Conservation (phyloP, 129 eudicot species). For the Tagetes patula region DNA sequence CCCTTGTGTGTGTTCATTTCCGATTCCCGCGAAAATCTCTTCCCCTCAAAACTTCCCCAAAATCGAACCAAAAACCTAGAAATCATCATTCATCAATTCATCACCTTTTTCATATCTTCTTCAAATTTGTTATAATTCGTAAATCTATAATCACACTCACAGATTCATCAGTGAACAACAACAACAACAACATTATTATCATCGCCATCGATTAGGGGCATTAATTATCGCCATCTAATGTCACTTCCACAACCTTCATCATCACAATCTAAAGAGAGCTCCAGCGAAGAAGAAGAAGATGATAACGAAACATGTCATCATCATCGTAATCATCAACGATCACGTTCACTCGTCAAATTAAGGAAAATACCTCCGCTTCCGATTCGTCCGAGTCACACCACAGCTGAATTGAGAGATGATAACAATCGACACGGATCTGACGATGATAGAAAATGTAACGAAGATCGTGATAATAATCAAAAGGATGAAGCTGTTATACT, state of each 20-base stretch:
- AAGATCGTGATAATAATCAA: constrained; percentile 21
- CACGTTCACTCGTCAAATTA: constrained; percentile 45
- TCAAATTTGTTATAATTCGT: too few species aligned
- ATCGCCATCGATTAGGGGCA: neutral
- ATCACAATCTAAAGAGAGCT: constrained; percentile 21
- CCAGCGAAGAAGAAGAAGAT: constrained; percentile 12
- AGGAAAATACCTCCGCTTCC: constrained; percentile 58
- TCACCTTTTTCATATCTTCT: neutral
- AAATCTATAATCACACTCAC: constrained; percentile 18
- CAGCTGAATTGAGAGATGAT: constrained; percentile 26
- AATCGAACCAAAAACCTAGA: constrained; percentile 26
- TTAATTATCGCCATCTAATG: constrained; percentile 13
- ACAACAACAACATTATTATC: too few species aligned
- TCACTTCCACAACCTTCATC: constrained; percentile 31
- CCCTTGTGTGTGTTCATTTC: neutral
- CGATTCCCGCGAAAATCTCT: constrained; percentile 54
- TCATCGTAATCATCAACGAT: constrained; percentile 19
- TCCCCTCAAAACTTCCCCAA: constrained; percentile 24
- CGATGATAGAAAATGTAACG: neutral
- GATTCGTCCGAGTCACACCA: constrained; percentile 32
- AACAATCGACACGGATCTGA: constrained; percentile 22
- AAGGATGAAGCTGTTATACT: constrained; percentile 34
- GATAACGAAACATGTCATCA: constrained; percentile 7
- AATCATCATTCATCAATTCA: constrained; percentile 6
- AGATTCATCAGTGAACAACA: constrained; percentile 9